Percentiles rank a stretch among this genome's conserved stretches.
phyloP scores from a whole-genome alignment of 495 filamentous ascomycete species.

The Penicillium manginii region DNA sequence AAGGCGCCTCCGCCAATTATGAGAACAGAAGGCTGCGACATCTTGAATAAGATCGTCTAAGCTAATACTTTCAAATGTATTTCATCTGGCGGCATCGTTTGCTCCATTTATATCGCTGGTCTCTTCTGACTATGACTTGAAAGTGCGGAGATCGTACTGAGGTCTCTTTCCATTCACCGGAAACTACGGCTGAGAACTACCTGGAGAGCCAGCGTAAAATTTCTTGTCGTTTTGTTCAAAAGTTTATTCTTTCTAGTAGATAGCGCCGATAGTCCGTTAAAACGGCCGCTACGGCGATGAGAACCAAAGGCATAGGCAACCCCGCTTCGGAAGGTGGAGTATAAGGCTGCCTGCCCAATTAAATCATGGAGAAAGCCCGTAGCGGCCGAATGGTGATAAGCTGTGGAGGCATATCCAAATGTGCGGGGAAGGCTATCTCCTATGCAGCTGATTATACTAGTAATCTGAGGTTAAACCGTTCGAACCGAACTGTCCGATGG shows the following conservation, averaged over 20 bases:
- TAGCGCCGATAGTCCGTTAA: background rate
- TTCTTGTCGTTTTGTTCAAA: too few relatives aligned
- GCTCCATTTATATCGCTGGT: background rate
- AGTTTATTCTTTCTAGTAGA: background rate
- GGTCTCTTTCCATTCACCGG: background rate
- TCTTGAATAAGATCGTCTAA: background rate
- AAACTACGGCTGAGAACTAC: background rate
- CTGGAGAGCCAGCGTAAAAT: too few relatives aligned
- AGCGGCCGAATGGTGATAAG: background rate
- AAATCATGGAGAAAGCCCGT: background rate
- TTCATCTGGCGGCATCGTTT: background rate
- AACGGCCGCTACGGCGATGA: background rate
- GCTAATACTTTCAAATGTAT: background rate
- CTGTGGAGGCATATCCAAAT: background rate
- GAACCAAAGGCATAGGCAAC: background rate
- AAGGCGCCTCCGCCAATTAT: constrained; percentile 46
- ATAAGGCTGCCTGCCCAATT: background rate
- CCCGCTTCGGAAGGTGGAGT: background rate
- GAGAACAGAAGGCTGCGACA: background rate
- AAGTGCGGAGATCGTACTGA: background rate
- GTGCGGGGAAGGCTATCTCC: background rate
- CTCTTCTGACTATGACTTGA: background rate
- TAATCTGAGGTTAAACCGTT: background rate
- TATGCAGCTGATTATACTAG: background rate
- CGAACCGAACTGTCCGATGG: background rate